Evolutionary conservation across 129 eudicot genomes (phyloP).

Genomic region (Helianthus annuus): DNA sequence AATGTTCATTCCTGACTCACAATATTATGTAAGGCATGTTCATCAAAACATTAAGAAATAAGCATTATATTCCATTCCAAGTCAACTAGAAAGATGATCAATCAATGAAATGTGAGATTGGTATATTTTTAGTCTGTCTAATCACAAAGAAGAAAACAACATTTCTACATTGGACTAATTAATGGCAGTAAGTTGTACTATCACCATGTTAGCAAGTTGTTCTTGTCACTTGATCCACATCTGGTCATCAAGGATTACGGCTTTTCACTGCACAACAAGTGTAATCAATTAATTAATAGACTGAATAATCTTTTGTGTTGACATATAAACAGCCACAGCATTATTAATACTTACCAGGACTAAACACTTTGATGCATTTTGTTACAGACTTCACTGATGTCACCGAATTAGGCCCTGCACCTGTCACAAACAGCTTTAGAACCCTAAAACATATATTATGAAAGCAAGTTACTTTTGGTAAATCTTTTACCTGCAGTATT

Average conservation of each 20-base stretch:
- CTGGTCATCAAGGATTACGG: slow-evolving; percentile 33
- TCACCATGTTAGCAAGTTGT: slow-evolving; percentile 35
- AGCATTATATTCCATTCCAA: not conserved
- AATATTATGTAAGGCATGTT: not conserved
- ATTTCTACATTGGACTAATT: not conserved
- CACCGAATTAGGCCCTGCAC: slow-evolving; percentile 69
- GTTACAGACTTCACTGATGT: slow-evolving; percentile 67
- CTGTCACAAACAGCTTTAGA: not conserved
- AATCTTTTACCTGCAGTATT: slow-evolving; percentile 7
- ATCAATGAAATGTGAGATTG: not conserved
- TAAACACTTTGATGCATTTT: slow-evolving; percentile 60
- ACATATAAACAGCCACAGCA: not conserved
- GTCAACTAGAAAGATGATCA: slow-evolving; percentile 21
- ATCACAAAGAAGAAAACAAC: not conserved
- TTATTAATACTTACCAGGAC: slow-evolving; percentile 54
- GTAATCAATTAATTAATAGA: not conserved
- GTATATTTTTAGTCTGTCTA: slow-evolving; percentile 5
- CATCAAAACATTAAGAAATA: not conserved
- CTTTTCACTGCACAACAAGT: slow-evolving; percentile 54
- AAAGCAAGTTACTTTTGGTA: too few species aligned
- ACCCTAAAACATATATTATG: too few species aligned
- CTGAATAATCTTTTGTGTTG: not conserved
- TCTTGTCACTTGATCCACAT: slow-evolving; percentile 11
- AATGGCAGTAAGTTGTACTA: slow-evolving; percentile 20
- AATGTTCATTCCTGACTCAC: too few species aligned